Evolutionary conservation across 2,329 filamentous ascomycete species (phyloP), one percentile per base, ranked within the genome.

Genomic region (Monosporascus sp.): DNA sequence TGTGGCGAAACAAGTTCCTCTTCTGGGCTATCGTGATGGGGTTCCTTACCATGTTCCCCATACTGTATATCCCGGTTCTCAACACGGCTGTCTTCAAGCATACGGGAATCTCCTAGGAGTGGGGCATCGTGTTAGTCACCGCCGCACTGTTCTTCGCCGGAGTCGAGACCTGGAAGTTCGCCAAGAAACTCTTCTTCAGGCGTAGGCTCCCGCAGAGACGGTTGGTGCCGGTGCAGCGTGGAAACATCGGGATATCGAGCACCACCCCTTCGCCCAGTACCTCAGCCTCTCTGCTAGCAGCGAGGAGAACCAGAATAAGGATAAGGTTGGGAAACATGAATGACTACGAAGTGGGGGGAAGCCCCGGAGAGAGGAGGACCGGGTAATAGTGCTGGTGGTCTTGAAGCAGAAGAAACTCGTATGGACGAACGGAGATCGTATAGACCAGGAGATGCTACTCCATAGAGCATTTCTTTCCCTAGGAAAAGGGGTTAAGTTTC

Each of bases 1-100:
- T 90, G 49, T 88, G 85, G 85, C 74, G 81, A 57, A 91, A 91
- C 73, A 76, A 84, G 68, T 89, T 91, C 73, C 73, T 88, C 20
- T 88, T 87, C 75, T 87, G 78, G 73, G 78, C 84, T 26, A 78
- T 88, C 55, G 67, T 76, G 27, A 54, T 75, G 44, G 78, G 77
- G 48, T 73, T 76, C 55, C 59, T 77, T 31, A 73, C 75, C 11
- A 69, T 80, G n/a, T 80, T 81, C 65, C 76, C 76, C 7, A 67
- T 76, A 37, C 64, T 80, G 20, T 86, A 86, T 61, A 83, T 86
- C 50, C 82, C 82, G 0, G 81, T 79, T 14, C 74, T 86, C 56
- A 85, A 81, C 69, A 75, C 71, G 8, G 69, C 72, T 1, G 82
- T 85, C 7, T 85, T 85, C 71, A 81, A 82, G 67, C 83, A 86